phyloP scores from a whole-genome alignment of 495 filamentous ascomycete genomes.

The Oidiodendron maius region DNA sequence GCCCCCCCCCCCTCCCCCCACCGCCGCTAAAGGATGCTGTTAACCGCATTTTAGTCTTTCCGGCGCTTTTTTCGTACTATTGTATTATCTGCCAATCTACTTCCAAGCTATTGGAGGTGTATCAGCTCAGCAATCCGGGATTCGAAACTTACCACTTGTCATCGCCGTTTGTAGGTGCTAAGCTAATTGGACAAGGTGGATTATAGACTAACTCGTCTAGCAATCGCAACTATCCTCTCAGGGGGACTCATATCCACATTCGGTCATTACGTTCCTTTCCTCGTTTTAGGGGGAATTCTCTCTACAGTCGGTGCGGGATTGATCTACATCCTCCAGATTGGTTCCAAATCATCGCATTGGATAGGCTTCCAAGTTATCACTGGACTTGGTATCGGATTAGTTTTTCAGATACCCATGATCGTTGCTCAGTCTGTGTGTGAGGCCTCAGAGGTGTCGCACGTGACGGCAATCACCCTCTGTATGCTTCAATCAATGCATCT shows the following conservation, averaged over 20 bases:
- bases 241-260: conserved; percentile 23
- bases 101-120: conserved; percentile 69
- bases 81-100: conserved; percentile 67
- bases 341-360: not conserved
- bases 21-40: no score
- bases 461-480: conserved; percentile 2
- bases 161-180: no score
- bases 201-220: no score
- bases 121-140: not conserved
- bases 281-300: conserved; percentile 19
- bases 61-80: conserved; percentile 53
- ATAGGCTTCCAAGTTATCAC: conserved; percentile 8
- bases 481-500: not conserved
- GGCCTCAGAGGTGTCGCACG: not conserved
- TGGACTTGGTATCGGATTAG: conserved; percentile 1
- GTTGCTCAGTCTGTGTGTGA: not conserved
- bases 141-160: conserved; percentile 31
- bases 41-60: no score
- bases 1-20: conserved; percentile 56
- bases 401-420: conserved; percentile 25
- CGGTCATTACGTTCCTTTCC: conserved; percentile 28
- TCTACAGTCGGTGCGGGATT: conserved; percentile 26
- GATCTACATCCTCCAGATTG: conserved; percentile 1
- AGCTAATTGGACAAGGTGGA: no score
- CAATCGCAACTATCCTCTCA: conserved; percentile 25